Evolutionary conservation across 495 filamentous ascomycete species (phyloP).

Genomic region (Neurospora tetrasperma): DNA sequence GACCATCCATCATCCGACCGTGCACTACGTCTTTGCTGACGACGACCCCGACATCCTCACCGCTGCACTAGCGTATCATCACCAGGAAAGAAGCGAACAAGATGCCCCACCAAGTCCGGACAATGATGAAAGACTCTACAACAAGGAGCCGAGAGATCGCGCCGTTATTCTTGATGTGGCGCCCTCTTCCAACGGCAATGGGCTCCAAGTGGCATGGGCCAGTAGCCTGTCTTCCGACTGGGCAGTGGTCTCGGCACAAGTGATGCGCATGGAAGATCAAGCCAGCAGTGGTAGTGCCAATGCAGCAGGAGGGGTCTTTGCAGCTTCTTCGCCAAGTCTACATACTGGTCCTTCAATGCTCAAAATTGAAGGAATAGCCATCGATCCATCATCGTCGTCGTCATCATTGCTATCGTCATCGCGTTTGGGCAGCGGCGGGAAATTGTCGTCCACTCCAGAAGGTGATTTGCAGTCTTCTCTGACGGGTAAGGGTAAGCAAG

Average conservation of each 20-base stretch:
- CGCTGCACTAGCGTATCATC: constrained; percentile 31
- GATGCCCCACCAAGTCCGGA: constrained; percentile 6
- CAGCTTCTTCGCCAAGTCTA: background rate
- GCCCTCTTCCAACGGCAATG: constrained; percentile 35
- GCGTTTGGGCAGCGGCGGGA: constrained; percentile 7
- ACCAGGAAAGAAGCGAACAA: constrained; percentile 10
- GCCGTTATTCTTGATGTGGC: constrained; percentile 47
- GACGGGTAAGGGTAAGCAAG: constrained; percentile 16
- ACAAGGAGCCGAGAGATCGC: constrained; percentile 28
- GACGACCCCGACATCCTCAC: constrained; percentile 62
- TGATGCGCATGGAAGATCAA: constrained; percentile 31
- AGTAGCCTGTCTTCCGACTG: constrained; percentile 38
- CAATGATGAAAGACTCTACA: background rate
- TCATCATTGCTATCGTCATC: background rate
- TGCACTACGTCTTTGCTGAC: constrained; percentile 86
- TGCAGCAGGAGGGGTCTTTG: constrained; percentile 10
- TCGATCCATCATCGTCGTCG: constrained; percentile 21
- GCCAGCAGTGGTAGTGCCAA: constrained; percentile 12
- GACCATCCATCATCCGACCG: constrained; percentile 59
- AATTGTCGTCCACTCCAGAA: constrained; percentile 16
- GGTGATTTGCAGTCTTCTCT: constrained; percentile 17
- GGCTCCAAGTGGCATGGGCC: constrained; percentile 35
- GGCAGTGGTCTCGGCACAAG: constrained; percentile 32
- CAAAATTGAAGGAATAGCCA: constrained; percentile 48
- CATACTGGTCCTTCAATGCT: constrained; percentile 44